Percentiles rank a stretch among this genome's conserved stretches.
Evolutionary conservation across 2,329 filamentous ascomycete species (phyloP).

Genomic region (Pseudogymnoascus sp.): DNA sequence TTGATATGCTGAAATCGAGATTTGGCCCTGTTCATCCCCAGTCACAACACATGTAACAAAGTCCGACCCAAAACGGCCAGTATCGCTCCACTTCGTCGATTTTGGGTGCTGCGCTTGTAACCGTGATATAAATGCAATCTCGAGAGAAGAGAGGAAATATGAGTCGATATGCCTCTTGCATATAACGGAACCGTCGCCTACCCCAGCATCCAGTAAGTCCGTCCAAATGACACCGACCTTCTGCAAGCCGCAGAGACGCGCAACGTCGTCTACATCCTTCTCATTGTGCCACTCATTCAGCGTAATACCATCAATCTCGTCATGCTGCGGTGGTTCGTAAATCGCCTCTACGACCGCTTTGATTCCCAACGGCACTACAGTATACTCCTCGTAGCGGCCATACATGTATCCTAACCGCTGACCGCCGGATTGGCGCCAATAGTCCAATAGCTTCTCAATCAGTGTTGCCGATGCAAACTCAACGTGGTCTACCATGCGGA

Average conservation of each 20-base stretch:
- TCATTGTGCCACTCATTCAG: constrained; percentile 79
- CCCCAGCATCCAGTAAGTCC: constrained; percentile 74
- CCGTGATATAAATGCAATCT: constrained; percentile 80
- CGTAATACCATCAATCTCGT: constrained; percentile 82
- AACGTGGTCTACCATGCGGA: constrained; percentile 96
- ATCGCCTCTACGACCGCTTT: constrained; percentile 96
- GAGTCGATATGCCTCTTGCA: constrained; percentile 96
- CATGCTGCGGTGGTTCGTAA: constrained; percentile 87
- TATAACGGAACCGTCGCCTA: constrained; percentile 73
- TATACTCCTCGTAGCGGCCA: constrained; percentile 81
- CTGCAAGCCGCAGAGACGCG: constrained; percentile 73
- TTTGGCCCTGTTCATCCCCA: constrained; percentile 83
- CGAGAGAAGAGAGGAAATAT: constrained; percentile 80
- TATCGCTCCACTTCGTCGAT: constrained; percentile 93
- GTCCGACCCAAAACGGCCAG: constrained; percentile 85
- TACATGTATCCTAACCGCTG: constrained; percentile 89
- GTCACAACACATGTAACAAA: constrained; percentile 95
- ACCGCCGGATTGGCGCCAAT: constrained; percentile 74
- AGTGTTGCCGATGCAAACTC: constrained; percentile 82
- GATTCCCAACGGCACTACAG: constrained; percentile 83
- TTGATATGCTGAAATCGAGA: constrained; percentile 85
- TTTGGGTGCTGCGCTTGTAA: constrained; percentile 84
- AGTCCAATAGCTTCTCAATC: constrained; percentile 82
- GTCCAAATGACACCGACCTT: constrained; percentile 92
- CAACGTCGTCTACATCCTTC: constrained; percentile 69